Percentiles rank a stretch among this genome's conserved stretches.
Conservation (phyloP, 805 yeast species). For the Saccharomycopsis lassenensis region DNA sequence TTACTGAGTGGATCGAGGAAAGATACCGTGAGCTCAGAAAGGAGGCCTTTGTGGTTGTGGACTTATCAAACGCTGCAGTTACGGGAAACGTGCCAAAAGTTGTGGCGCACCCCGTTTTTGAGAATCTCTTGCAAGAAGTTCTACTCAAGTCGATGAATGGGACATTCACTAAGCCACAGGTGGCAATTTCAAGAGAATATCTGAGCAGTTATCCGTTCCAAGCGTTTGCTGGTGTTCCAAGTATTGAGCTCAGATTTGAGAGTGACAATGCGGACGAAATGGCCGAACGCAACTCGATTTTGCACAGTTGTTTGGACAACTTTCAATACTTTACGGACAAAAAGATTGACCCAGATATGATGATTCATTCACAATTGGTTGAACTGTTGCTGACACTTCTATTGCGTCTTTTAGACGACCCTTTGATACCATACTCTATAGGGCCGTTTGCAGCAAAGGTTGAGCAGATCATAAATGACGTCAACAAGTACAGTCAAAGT, state of each 20-base stretch:
- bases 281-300: slow-evolving; percentile 11
- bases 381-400: slow-evolving; percentile 42
- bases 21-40: slow-evolving; percentile 40
- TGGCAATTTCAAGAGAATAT: slow-evolving; percentile 22
- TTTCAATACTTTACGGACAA: slow-evolving; percentile 40
- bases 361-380: slow-evolving; percentile 43
- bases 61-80: slow-evolving; percentile 54
- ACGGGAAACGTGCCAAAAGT: slow-evolving; percentile 43
- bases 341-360: slow-evolving; percentile 45
- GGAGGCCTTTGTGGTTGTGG: slow-evolving; percentile 62
- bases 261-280: slow-evolving; percentile 21
- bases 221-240: slow-evolving; percentile 54
- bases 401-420: slow-evolving; percentile 59
- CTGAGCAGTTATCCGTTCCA: slow-evolving; percentile 66
- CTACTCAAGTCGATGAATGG: slow-evolving; percentile 11
- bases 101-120: slow-evolving; percentile 56
- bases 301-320: slow-evolving; percentile 53
- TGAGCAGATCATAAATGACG: slow-evolving; percentile 13
- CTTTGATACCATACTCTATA: slow-evolving; percentile 63
- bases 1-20: slow-evolving; percentile 64
- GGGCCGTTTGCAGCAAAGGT: slow-evolving; percentile 14
- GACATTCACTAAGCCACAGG: not conserved
- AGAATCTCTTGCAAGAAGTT: slow-evolving; percentile 21
- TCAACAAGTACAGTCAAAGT: too few relatives aligned
- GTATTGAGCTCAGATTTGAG: slow-evolving; percentile 46